Conservation (phyloP, 139 green algal species). For the Coccomyxa sp. region DNA sequence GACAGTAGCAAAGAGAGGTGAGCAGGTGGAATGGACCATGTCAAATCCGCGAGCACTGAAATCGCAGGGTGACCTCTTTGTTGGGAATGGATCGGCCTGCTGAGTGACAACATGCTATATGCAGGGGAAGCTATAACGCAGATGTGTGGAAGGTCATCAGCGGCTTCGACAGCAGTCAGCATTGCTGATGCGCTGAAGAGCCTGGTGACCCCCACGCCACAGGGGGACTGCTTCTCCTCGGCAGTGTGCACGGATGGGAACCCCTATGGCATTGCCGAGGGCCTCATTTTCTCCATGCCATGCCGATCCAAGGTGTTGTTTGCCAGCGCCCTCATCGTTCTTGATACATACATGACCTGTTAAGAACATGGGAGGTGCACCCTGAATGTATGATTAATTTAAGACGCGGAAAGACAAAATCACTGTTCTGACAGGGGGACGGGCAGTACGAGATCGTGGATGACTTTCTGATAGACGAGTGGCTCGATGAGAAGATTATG, state of each 20-base stretch:
- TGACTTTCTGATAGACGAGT: conserved; percentile 82
- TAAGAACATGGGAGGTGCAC: background rate
- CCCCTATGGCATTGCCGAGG: conserved; percentile 83
- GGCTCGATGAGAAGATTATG: conserved; percentile 64
- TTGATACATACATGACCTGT: background rate
- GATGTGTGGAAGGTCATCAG: conserved; percentile 87
- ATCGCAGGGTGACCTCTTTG: too few species aligned
- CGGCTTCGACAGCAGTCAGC: conserved; percentile 64
- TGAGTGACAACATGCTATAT: background rate
- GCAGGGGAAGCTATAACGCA: conserved; percentile 66
- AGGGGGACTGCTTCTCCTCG: conserved; percentile 86
- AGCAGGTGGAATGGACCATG: conserved; percentile 9
- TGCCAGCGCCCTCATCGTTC: background rate
- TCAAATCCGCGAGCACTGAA: too few species aligned
- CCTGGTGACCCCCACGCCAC: conserved; percentile 73
- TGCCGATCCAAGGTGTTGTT: conserved; percentile 51
- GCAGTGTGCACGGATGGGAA: conserved; percentile 83
- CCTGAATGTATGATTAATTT: background rate
- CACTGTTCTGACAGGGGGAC: conserved; percentile 44
- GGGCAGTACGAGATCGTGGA: conserved; percentile 83
- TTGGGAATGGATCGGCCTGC: conserved; percentile 38
- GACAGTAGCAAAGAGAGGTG: conserved; percentile 67
- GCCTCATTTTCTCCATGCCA: conserved; percentile 86
- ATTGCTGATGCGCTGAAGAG: conserved; percentile 80
- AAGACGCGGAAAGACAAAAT: background rate